Base-by-base conservation (phyloP, 305 asterid species). In the Plantago lanceolata region DNA sequence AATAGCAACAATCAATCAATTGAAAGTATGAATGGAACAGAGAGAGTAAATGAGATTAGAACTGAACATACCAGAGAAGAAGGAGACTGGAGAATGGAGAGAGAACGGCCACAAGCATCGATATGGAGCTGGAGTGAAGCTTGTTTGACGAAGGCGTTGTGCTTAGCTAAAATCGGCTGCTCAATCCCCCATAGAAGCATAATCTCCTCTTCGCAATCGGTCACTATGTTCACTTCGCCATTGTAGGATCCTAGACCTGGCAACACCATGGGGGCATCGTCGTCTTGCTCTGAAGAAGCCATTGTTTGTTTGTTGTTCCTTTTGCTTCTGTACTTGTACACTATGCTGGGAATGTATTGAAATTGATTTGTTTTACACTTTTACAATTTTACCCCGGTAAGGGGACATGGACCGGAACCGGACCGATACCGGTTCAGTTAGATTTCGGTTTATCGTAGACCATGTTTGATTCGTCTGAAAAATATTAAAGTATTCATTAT, bases 151-250 rank as follows among this genome's bases (percentile, higher is more conserved):
- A 80, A 91, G 51, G 89, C 89, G 68, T 91, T 91, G 78, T 82
- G 77, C 64, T 86, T 84, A 4, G 94, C 79, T 81, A 73, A 73
- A 62, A 81, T 83, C 1, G 96, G 97, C 74, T 91, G 97, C 64
- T 91, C 96, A 62, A 88, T 78, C 68, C 84, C 95, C 97, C 97
- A 88, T 2, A 91, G 79, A 52, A 91, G 77, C 90, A 88, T 85
- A 29, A 84, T 88, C 68, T 91, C 96, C 64, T 84, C 97, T 61
- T 70, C 75, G 15, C 73, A 64, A 37, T 74, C 77, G 43, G 67
- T 71, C 21, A 91, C 79, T 11, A 88, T 15, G 64, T 73, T 77
- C n/a, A 79, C 88, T 70, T 75, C 73, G 24, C 92, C 96, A 33
- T 59, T 74, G 75, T 81, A 91, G 5, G 74, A 73, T 11, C 96